Evolutionary conservation across 2,329 filamentous ascomycete genomes (phyloP).

Genomic region (Clonostachys solani): DNA sequence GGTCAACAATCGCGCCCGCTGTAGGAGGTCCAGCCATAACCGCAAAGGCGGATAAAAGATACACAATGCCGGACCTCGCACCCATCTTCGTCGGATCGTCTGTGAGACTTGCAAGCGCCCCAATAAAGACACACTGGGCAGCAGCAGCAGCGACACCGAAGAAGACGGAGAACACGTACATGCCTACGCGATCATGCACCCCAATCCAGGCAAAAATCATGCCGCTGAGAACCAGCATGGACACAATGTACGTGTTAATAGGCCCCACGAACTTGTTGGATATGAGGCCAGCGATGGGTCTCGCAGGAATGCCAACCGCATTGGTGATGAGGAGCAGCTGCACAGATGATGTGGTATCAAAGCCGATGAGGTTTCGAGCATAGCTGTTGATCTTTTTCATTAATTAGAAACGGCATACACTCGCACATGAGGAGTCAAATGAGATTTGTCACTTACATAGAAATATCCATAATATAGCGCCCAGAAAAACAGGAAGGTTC

Average conservation of each 20-base stretch:
- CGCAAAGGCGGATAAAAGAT: conserved; percentile 33
- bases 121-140: conserved; percentile 33
- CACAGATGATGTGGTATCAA: conserved; percentile 46
- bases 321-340: conserved; percentile 54
- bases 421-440: neutral
- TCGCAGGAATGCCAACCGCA: conserved; percentile 48
- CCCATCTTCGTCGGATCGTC: conserved; percentile 37
- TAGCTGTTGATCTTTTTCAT: conserved; percentile 34
- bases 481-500: conserved; percentile 39
- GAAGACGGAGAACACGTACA: conserved; percentile 37
- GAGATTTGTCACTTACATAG: conserved; percentile 33
- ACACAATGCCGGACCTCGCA: conserved; percentile 40
- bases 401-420: neutral
- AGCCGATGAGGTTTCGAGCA: conserved; percentile 34
- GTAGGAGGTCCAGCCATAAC: conserved; percentile 37
- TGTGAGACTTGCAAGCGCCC: conserved; percentile 34
- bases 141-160: conserved; percentile 38
- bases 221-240: conserved; percentile 35
- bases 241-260: conserved; percentile 49
- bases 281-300: conserved; percentile 45
- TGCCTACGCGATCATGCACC: conserved; percentile 31
- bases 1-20: conserved; percentile 38
- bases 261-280: conserved; percentile 48
- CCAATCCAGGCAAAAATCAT: conserved; percentile 53
- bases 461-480: conserved; percentile 31